Percentiles rank a stretch among this genome's conserved stretches.
These are phyloP conservation scores for Austroboletus eburneus DNA, from an alignment of 768 basidiomycete species.

Conservation along the genomic window DNA sequence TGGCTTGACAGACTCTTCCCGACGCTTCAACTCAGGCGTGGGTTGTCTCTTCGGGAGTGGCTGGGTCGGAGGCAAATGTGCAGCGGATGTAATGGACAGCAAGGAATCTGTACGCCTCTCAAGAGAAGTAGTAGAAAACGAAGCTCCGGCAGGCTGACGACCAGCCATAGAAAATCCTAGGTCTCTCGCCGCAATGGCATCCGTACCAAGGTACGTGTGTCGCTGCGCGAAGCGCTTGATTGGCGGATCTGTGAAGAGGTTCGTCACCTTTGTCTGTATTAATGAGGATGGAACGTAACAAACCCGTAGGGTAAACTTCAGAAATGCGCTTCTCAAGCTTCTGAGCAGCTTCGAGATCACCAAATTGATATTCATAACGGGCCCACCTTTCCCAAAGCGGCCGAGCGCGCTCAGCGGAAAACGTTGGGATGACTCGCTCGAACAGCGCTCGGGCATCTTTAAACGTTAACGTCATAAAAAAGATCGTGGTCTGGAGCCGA, in stretches of 20 bases:
- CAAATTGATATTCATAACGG: constrained; percentile 91
- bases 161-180: constrained; percentile 68
- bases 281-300: constrained; percentile 17
- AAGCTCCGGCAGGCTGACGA: constrained; percentile 22
- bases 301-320: constrained; percentile 84
- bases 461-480: not conserved
- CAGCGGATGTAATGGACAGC: constrained; percentile 29
- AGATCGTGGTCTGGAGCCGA: not conserved
- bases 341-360: constrained; percentile 82
- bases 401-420: constrained; percentile 72
- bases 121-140: constrained; percentile 19
- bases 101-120: constrained; percentile 36
- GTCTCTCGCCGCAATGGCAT: constrained; percentile 86
- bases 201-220: constrained; percentile 66
- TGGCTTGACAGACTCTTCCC: constrained; percentile 39
- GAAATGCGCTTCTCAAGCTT: constrained; percentile 88
- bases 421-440: constrained; percentile 78
- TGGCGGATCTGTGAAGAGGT: constrained; percentile 58
- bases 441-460: constrained; percentile 94
- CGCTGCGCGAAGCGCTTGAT: constrained; percentile 90
- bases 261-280: not conserved
- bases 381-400: constrained; percentile 97
- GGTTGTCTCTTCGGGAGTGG: constrained; percentile 28
- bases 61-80: constrained; percentile 22
- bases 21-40: constrained; percentile 36